Evolutionary conservation across 2,329 filamentous ascomycete species (phyloP).

Genomic region (Tolypocladium pustulatum): DNA sequence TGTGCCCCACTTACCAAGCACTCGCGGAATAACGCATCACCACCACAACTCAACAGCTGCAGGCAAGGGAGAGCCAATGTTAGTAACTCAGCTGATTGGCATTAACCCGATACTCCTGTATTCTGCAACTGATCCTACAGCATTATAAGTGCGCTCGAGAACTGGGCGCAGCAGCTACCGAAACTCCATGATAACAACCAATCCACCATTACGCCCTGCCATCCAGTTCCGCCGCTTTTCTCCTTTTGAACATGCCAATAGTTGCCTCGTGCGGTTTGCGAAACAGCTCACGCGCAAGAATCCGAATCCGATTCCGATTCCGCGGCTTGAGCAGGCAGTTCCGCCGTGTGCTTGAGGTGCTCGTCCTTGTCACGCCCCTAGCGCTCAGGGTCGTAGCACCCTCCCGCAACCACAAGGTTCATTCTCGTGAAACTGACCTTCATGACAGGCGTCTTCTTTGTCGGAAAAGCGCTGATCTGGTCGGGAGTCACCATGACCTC

Average conservation of each 20-base stretch:
- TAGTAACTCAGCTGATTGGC: neutral
- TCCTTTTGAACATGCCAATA: neutral
- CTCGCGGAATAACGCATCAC: too few species aligned
- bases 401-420: constrained; percentile 85
- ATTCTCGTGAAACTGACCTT: constrained; percentile 90
- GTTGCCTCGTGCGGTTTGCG: neutral
- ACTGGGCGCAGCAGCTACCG: neutral
- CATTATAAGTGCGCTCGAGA: neutral
- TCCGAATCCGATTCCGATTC: neutral
- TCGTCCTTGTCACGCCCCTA: constrained; percentile 12
- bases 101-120: neutral
- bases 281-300: neutral
- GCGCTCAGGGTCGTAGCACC: constrained; percentile 51
- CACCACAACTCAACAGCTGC: neutral
- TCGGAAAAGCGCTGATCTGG: constrained; percentile 89
- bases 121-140: neutral
- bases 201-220: neutral
- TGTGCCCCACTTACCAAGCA: neutral
- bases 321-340: neutral
- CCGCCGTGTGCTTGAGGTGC: neutral
- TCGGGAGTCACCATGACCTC: constrained; percentile 85
- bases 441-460: constrained; percentile 91
- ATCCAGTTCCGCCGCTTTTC: neutral
- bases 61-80: neutral
- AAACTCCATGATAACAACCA: neutral